Evolutionary conservation across 140 eudicot species (phyloP), one percentile per base, ranked within the genome.

Genomic region (Erigeron philadelphicus): DNA sequence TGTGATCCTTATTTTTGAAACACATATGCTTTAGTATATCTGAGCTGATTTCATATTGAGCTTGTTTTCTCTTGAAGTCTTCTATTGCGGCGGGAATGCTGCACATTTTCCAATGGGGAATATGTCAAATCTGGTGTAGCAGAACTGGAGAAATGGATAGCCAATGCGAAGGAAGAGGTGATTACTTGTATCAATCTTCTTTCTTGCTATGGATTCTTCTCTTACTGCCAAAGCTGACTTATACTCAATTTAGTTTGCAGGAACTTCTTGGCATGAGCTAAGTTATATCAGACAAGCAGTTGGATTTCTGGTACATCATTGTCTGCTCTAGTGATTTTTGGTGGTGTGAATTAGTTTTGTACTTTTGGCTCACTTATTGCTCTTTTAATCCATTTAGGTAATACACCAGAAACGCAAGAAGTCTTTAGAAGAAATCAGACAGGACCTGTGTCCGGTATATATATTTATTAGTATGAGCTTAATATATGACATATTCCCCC

Each of bases 31-130:
- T 66, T 45, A 50, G 35, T 59, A 44, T 64, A 16, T 35, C n/a
- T 60, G 18, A 65, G 47, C 45, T 63, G 66, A 44, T 71, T 9
- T 18, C 4, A 18, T 67, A 23, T 61, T 67, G 56, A 72, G 55
- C 41, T 73, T 11, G 10, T 70, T 43, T 41, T 46, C 50, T 62
- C 43, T 49, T 6, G 6, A 74, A 94, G 99, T 73, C 97, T 94
- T 63, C 75, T 94, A 41, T 86, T 94, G 78, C 91, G 99, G 60
- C 88, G 99, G 78, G 99, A 94, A 78, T 94, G 99, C 70, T 94
- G 99, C 79, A 94, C 94, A n/a, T 89, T 94, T 77, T 83, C 99
- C 64, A 94, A 94, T 47, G 99, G 99, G 63, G 99, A 94, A 78
- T 94, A 94, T 49, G 95, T 94, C 57, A 94, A 94, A 79, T 94